Evolutionary conservation across 2,329 filamentous ascomycete genomes (phyloP).

Genomic region (Plectosphaerella plurivora): DNA sequence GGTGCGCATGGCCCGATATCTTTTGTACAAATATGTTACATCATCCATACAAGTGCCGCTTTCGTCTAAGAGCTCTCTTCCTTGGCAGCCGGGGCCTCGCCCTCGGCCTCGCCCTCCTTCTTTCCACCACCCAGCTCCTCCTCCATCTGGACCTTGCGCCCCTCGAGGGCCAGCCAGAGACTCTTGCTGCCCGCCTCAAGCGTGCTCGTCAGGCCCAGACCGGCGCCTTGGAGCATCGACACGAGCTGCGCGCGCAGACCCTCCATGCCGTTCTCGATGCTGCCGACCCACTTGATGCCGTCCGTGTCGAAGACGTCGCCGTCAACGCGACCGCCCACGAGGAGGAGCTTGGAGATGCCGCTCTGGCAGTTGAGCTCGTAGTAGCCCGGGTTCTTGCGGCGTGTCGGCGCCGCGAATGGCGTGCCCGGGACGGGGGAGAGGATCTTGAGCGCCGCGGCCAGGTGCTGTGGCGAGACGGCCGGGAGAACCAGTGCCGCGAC

Average conservation of each 20-base stretch:
- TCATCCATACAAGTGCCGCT: not conserved
- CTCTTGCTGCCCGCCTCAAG: conserved; percentile 77
- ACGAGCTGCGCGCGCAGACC: conserved; percentile 80
- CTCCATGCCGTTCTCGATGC: conserved; percentile 77
- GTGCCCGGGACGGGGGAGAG: conserved; percentile 60
- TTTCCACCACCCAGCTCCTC: conserved; percentile 46
- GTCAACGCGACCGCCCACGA: conserved; percentile 84
- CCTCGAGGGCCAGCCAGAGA: conserved; percentile 84
- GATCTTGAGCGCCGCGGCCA: conserved; percentile 75
- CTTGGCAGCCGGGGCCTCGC: conserved; percentile 6
- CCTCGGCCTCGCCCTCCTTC: conserved; percentile 20
- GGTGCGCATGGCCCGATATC: conserved; percentile 4
- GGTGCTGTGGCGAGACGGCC: conserved; percentile 73
- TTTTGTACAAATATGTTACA: not conserved
- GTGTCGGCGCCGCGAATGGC: conserved; percentile 72
- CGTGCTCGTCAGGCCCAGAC: conserved; percentile 70
- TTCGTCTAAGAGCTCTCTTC: not conserved
- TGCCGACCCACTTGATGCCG: conserved; percentile 60
- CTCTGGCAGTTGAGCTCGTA: conserved; percentile 75
- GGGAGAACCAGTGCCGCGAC: conserved; percentile 78
- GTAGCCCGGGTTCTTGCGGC: conserved; percentile 73
- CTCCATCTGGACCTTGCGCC: conserved; percentile 74
- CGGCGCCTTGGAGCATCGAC: conserved; percentile 72
- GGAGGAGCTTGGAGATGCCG: conserved; percentile 79
- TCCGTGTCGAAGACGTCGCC: conserved; percentile 76